A percentile compares a stretch with the other conserved stretches of the same genome.
These are phyloP conservation scores for Lactarius hatsudake DNA, from an alignment of 768 basidiomycete species.

Conservation along the genomic window DNA sequence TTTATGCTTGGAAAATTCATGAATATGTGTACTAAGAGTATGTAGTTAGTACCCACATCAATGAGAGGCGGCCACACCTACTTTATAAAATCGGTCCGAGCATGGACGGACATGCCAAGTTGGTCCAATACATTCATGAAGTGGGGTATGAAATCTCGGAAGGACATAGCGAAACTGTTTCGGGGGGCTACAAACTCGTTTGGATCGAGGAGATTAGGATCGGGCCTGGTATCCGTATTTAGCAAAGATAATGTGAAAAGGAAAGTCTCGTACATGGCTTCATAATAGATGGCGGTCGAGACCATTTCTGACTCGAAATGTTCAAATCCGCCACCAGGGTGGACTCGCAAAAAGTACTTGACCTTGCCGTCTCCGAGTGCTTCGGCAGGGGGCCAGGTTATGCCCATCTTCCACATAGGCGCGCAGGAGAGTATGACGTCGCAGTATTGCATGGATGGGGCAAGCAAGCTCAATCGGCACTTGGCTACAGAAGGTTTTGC, in stretches of 20 bases:
- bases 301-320: slow-evolving; percentile 84
- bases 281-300: slow-evolving; percentile 79
- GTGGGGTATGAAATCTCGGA: slow-evolving; percentile 76
- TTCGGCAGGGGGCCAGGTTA: slow-evolving; percentile 80
- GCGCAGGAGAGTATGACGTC: slow-evolving; percentile 74
- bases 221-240: slow-evolving; percentile 53
- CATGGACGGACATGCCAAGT: slow-evolving; percentile 78
- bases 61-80: slow-evolving; percentile 36
- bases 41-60: background rate
- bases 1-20: slow-evolving; percentile 70
- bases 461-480: slow-evolving; percentile 71
- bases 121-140: slow-evolving; percentile 80
- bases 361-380: slow-evolving; percentile 60
- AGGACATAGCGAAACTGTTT: slow-evolving; percentile 84
- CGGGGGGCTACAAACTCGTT: slow-evolving; percentile 75
- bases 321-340: slow-evolving; percentile 83
- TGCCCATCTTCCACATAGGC: slow-evolving; percentile 67
- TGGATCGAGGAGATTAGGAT: slow-evolving; percentile 72
- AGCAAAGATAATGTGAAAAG: background rate
- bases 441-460: slow-evolving; percentile 74
- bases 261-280: slow-evolving; percentile 61
- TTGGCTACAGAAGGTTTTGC: slow-evolving; percentile 72
- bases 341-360: slow-evolving; percentile 80
- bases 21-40: slow-evolving; percentile 63
- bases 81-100: slow-evolving; percentile 81